Percentiles rank a stretch among this genome's conserved stretches.
Conservation (phyloP, 306 rosid species). For the Macrotyloma uniflorum region DNA sequence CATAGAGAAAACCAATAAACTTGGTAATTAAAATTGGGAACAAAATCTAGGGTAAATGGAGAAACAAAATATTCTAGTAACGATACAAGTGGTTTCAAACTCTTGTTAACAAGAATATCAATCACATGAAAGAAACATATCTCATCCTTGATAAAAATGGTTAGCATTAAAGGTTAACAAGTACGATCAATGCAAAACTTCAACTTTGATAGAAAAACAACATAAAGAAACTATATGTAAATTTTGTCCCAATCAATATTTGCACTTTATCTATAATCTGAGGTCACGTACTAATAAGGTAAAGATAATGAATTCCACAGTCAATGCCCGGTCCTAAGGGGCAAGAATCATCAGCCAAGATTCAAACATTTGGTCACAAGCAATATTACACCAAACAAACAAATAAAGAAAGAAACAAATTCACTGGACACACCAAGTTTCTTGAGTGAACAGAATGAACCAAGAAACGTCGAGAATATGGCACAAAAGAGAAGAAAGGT, state of each 20-base stretch:
- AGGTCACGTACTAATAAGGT: background rate
- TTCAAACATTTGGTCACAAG: background rate
- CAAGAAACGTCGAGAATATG: conserved; percentile 73
- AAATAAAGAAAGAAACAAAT: background rate
- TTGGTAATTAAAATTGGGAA: background rate
- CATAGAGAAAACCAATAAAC: background rate
- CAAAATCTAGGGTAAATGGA: background rate
- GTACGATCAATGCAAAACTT: background rate
- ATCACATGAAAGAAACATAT: background rate
- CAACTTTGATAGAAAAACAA: background rate
- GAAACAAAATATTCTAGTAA: background rate
- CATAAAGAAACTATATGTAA: background rate
- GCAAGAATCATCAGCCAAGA: background rate
- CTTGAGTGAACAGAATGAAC: conserved; percentile 78
- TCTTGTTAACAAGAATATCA: background rate
- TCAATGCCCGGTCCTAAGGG: background rate
- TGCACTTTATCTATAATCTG: too few relatives aligned
- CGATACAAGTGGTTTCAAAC: background rate
- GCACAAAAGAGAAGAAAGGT: conserved; percentile 84
- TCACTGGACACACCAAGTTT: conserved; percentile 65
- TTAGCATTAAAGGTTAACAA: background rate
- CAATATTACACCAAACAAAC: background rate
- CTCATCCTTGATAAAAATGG: background rate
- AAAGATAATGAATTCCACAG: background rate
- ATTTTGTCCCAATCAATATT: background rate